These are phyloP conservation scores for Bryoerythrophyllum caledonicum DNA, from an alignment of 225 moss, liverwort and hornwort species.

Conservation along the genomic window DNA sequence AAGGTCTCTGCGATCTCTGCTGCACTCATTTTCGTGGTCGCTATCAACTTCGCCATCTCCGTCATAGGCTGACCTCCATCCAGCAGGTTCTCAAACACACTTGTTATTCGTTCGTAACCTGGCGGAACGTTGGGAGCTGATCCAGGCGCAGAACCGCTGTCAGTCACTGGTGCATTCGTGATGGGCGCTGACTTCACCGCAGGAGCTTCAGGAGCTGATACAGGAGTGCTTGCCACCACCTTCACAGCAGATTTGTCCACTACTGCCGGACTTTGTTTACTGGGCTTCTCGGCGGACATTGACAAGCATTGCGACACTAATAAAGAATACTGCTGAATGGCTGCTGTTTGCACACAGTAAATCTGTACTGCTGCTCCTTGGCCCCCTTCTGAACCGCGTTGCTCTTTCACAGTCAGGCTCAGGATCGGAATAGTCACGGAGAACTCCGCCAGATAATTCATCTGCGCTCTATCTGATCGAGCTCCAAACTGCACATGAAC, in stretches of 20 bases:
- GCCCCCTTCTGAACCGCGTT: conserved; percentile 71
- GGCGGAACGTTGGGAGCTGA: conserved; percentile 52
- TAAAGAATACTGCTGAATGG: conserved; percentile 93
- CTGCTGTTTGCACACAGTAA: conserved; percentile 97
- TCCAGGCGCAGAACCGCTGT: conserved; percentile 36
- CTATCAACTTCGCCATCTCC: conserved; percentile 49
- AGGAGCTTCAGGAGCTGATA: conserved; percentile 35
- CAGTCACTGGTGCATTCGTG: conserved; percentile 28
- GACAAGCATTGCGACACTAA: conserved; percentile 83
- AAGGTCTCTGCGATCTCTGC: conserved; percentile 40
- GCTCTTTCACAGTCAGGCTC: conserved; percentile 86
- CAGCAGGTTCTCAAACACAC: conserved; percentile 44
- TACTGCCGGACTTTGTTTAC: conserved; percentile 39
- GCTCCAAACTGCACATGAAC: conserved; percentile 92
- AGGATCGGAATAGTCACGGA: conserved; percentile 89
- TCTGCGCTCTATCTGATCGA: conserved; percentile 62
- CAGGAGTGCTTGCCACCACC: conserved; percentile 33
- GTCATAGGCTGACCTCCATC: conserved; percentile 50
- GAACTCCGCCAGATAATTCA: conserved; percentile 93
- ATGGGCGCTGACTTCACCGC: conserved; percentile 43
- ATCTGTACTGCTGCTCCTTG: conserved; percentile 84
- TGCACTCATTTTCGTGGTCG: conserved; percentile 38
- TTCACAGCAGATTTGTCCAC: conserved; percentile 56
- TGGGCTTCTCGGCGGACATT: conserved; percentile 52
- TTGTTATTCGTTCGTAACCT: conserved; percentile 47